A percentile compares a stretch with the other conserved stretches of the same genome.
Conservation (phyloP, 1,139 yeast genomes). For the Pichia terricola region DNA sequence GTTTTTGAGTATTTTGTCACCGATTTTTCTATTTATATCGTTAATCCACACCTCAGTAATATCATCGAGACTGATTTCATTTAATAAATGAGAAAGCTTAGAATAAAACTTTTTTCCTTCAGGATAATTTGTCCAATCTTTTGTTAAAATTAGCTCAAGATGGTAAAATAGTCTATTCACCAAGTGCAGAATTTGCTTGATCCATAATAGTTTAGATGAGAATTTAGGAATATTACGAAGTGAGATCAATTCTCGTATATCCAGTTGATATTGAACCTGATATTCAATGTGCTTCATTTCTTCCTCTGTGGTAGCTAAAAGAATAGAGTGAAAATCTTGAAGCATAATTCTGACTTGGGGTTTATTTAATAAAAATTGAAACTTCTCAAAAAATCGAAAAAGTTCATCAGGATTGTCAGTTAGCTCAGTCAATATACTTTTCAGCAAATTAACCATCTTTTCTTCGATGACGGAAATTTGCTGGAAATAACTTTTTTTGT, state of each 20-base stretch:
- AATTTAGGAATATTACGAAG: constrained; percentile 38
- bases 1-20: no score
- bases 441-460: constrained; percentile 32
- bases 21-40: constrained; percentile 7
- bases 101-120: constrained; percentile 57
- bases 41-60: constrained; percentile 43
- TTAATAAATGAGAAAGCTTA: constrained; percentile 38
- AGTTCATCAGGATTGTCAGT: constrained; percentile 34
- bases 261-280: constrained; percentile 29
- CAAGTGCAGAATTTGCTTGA: constrained; percentile 37
- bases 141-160: constrained; percentile 50
- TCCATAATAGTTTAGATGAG: constrained; percentile 42
- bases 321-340: constrained; percentile 43
- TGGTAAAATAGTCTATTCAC: constrained; percentile 32
- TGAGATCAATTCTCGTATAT: constrained; percentile 27
- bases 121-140: constrained; percentile 66
- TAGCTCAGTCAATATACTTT: constrained; percentile 31
- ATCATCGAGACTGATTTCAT: constrained; percentile 35
- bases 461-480: constrained; percentile 37
- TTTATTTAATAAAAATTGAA: constrained; percentile 37
- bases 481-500: constrained; percentile 31
- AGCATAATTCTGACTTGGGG: constrained; percentile 46
- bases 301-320: constrained; percentile 36
- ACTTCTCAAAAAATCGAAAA: constrained; percentile 41
- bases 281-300: constrained; percentile 36